Conservation (phyloP, 345 rosid genomes). For the Gossypium bickii region DNA sequence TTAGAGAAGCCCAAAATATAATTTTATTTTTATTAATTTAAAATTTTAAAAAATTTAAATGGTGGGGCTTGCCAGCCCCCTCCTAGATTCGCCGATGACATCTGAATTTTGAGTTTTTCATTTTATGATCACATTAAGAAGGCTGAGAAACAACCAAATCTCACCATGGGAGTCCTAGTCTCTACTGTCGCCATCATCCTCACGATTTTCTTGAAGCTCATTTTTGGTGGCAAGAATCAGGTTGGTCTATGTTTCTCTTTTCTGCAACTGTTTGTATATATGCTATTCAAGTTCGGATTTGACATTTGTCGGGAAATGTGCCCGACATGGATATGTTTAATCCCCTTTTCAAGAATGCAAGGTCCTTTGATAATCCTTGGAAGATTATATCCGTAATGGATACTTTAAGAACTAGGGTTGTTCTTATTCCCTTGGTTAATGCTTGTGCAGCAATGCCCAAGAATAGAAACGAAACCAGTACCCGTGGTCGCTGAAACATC, state of each 20-base stretch:
- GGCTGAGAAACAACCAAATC: slow-evolving; percentile 65
- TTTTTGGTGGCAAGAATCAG: slow-evolving; percentile 75
- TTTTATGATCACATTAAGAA: slow-evolving; percentile 57
- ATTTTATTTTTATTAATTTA: too few species aligned
- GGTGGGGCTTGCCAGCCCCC: too few species aligned
- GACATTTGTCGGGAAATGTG: not conserved
- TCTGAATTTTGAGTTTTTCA: not conserved
- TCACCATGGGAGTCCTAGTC: slow-evolving; percentile 55
- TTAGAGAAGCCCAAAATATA: too few species aligned
- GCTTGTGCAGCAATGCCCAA: slow-evolving; percentile 30
- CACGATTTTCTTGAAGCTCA: slow-evolving; percentile 37
- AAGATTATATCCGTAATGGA: too few species aligned
- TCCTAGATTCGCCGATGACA: not conserved
- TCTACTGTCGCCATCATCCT: slow-evolving; percentile 46
- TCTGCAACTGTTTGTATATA: not conserved
- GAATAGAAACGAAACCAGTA: slow-evolving; percentile 31
- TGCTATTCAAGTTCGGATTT: not conserved
- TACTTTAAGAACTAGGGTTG: too few species aligned
- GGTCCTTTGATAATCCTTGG: too few species aligned
- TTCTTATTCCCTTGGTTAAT: not conserved
- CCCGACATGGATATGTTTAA: too few species aligned
- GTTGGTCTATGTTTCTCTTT: slow-evolving; percentile 9
- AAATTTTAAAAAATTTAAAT: too few species aligned
- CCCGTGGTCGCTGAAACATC: slow-evolving; percentile 41
- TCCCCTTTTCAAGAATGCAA: too few species aligned